Percentiles rank a stretch among this genome's conserved stretches.
phyloP scores from a whole-genome alignment of 202 grass and related monocot genomes.

The Eragrostis tef region DNA sequence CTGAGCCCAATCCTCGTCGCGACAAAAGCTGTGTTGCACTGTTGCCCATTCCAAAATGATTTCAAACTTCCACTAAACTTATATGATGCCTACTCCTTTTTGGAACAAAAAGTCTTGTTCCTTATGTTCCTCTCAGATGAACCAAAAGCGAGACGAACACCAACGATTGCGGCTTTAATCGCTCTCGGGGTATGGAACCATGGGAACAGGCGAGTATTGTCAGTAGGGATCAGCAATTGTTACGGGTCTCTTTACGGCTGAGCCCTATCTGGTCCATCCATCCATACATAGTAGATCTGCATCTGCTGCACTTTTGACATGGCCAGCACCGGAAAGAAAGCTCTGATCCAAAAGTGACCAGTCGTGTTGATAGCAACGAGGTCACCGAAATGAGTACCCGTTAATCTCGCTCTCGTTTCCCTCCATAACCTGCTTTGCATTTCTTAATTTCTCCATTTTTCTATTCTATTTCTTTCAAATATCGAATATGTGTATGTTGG shows the following conservation, averaged over 20 bases:
- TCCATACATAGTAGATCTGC: conserved; percentile 7
- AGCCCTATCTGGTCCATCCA: not conserved
- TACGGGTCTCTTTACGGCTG: not conserved
- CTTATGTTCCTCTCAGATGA: conserved; percentile 14
- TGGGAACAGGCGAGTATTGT: conserved; percentile 4
- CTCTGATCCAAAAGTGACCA: not conserved
- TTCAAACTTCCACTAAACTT: not conserved
- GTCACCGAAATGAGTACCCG: not conserved
- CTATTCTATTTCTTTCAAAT: not conserved
- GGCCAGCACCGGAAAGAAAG: conserved; percentile 17
- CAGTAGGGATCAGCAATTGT: not conserved
- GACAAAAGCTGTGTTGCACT: no score
- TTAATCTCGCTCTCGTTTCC: not conserved
- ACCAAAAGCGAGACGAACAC: conserved; percentile 13
- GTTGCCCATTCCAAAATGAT: no score
- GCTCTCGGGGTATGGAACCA: conserved; percentile 23
- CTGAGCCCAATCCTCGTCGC: no score
- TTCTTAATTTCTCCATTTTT: not conserved
- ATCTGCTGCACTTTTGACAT: conserved; percentile 12
- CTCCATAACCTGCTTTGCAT: not conserved
- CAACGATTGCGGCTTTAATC: conserved; percentile 40
- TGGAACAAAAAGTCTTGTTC: not conserved
- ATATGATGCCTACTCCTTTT: conserved; percentile 9
- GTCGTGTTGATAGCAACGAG: not conserved
- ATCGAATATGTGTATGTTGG: no score